phyloP scores from a whole-genome alignment of 169 alveolate genomes.

The Cryptosporidium muris region DNA sequence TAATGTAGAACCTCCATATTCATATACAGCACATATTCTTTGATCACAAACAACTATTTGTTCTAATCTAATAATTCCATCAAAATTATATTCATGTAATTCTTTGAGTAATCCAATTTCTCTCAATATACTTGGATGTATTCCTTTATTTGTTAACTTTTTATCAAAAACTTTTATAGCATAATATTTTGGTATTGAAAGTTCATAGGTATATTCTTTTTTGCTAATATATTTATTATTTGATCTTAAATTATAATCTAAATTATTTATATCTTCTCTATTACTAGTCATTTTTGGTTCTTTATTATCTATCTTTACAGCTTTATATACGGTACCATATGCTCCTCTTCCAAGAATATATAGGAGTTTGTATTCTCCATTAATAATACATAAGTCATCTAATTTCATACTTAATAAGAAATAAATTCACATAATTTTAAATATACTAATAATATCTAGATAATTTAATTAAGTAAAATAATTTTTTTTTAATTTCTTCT shows the following conservation, averaged over 20 bases:
- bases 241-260: background rate
- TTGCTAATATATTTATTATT: background rate
- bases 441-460: too few species aligned
- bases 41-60: constrained; percentile 43
- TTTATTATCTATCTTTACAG: constrained; percentile 3
- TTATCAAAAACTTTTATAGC: constrained; percentile 67
- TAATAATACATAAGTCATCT: background rate
- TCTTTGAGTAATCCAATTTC: constrained; percentile 66
- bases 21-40: constrained; percentile 58
- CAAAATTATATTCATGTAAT: constrained; percentile 9
- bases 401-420: too few species aligned
- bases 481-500: too few species aligned
- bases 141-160: constrained; percentile 60
- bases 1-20: constrained; percentile 63
- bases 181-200: background rate
- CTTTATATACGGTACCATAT: constrained; percentile 55
- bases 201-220: background rate
- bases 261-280: background rate
- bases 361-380: constrained; percentile 26
- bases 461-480: too few species aligned
- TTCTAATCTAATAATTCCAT: constrained; percentile 22
- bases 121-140: constrained; percentile 66
- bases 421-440: too few species aligned
- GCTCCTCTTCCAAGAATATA: constrained; percentile 69
- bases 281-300: background rate